These are phyloP conservation scores for Ustanciosporium gigantosporum DNA, from an alignment of 1,284 basidiomycete genomes.

Conservation along the genomic window DNA sequence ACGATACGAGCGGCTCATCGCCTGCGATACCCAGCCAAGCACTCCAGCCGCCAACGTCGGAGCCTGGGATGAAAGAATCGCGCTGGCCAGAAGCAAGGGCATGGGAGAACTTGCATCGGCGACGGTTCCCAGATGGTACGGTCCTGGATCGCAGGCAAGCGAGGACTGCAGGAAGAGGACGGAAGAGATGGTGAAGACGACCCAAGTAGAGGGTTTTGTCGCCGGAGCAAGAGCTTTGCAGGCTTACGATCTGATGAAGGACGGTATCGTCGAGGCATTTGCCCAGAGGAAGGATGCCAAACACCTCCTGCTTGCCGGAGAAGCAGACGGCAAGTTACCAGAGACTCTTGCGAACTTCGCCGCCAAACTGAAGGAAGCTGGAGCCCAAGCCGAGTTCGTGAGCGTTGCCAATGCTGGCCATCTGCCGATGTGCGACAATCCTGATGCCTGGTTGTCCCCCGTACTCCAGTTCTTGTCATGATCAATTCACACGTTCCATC, in stretches of 20 bases:
- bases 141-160: constrained; percentile 48
- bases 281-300: constrained; percentile 6
- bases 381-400: constrained; percentile 54
- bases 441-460: constrained; percentile 45
- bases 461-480: constrained; percentile 27
- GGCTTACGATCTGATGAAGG: constrained; percentile 61
- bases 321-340: constrained; percentile 62
- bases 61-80: constrained; percentile 64
- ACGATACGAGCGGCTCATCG: constrained; percentile 57
- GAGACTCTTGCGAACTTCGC: constrained; percentile 57
- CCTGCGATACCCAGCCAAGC: constrained; percentile 63
- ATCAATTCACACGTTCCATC: neutral
- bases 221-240: constrained; percentile 62
- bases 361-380: constrained; percentile 53
- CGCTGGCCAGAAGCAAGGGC: constrained; percentile 50
- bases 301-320: constrained; percentile 62
- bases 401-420: constrained; percentile 61
- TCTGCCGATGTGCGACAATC: constrained; percentile 63
- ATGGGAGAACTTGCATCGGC: constrained; percentile 61
- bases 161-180: constrained; percentile 35
- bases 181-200: constrained; percentile 54
- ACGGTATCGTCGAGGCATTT: constrained; percentile 55
- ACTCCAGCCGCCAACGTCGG: constrained; percentile 61
- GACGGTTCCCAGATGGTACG: constrained; percentile 63
- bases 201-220: constrained; percentile 62